These are phyloP conservation scores for Saccharomycopsis phalli DNA, from an alignment of 1,139 yeast species.

Conservation along the genomic window DNA sequence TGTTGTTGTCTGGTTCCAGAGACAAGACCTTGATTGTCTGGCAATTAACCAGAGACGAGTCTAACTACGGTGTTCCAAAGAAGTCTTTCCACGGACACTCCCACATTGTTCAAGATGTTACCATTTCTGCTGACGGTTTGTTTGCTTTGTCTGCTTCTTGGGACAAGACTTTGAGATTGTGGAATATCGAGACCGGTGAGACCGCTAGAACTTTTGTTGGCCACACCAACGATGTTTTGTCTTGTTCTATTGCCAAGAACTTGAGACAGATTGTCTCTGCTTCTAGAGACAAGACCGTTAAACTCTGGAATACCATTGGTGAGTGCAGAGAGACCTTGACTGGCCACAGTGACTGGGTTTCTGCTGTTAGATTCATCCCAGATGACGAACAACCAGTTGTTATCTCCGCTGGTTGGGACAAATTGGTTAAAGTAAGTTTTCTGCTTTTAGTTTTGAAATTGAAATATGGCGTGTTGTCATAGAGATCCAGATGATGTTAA, in stretches of 20 bases:
- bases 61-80: slow-evolving; percentile 96
- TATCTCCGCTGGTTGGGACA: slow-evolving; percentile 99
- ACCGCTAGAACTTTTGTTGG: slow-evolving; percentile 95
- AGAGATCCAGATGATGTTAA: slow-evolving; percentile 46
- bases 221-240: slow-evolving; percentile 95
- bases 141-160: slow-evolving; percentile 98
- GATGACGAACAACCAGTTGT: slow-evolving; percentile 56
- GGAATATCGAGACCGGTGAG: slow-evolving; percentile 96
- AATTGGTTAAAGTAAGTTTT: slow-evolving; percentile 93
- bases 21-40: slow-evolving; percentile 98
- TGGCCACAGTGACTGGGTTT: slow-evolving; percentile 99
- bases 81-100: slow-evolving; percentile 97
- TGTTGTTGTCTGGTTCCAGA: slow-evolving; percentile 97
- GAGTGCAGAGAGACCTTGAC: slow-evolving; percentile 89
- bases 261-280: slow-evolving; percentile 98
- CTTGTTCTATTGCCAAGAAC: slow-evolving; percentile 94
- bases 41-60: slow-evolving; percentile 97
- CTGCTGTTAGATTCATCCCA: slow-evolving; percentile 94
- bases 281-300: slow-evolving; percentile 98
- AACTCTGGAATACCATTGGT: slow-evolving; percentile 99
- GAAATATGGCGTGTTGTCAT: slow-evolving; percentile 9
- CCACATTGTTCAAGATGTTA: slow-evolving; percentile 97
- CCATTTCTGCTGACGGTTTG: slow-evolving; percentile 97
- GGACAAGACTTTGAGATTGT: slow-evolving; percentile 98
- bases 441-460: slow-evolving; percentile 18